Conservation (phyloP, 2,329 filamentous ascomycete species). For the Fusarium veterinarium region DNA sequence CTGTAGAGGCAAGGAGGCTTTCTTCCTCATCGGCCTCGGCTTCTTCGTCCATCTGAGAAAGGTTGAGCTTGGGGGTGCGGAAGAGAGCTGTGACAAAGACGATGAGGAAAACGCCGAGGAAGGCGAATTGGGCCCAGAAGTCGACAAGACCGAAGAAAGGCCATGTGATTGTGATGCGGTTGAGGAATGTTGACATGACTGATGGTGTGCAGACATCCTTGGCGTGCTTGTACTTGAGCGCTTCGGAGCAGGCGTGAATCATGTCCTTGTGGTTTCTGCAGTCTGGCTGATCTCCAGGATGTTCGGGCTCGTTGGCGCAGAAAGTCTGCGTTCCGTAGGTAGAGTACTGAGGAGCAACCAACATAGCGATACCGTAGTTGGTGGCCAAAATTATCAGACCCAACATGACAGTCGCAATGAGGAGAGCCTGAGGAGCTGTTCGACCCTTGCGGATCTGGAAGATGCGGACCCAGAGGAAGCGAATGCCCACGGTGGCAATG, state of each 20-base stretch:
- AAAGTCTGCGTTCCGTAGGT: slow-evolving; percentile 95
- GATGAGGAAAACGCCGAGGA: slow-evolving; percentile 84
- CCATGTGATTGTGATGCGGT: slow-evolving; percentile 92
- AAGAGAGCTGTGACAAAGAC: slow-evolving; percentile 84
- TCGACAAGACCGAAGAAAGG: slow-evolving; percentile 92
- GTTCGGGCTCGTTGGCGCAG: slow-evolving; percentile 77
- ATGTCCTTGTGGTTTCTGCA: slow-evolving; percentile 78
- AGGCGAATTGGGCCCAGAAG: slow-evolving; percentile 97
- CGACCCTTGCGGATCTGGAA: slow-evolving; percentile 91
- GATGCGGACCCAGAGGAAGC: slow-evolving; percentile 94
- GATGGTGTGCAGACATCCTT: slow-evolving; percentile 89
- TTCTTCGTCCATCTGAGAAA: slow-evolving; percentile 85
- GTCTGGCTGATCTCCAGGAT: slow-evolving; percentile 75
- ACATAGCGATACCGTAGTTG: slow-evolving; percentile 92
- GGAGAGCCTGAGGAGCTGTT: slow-evolving; percentile 89
- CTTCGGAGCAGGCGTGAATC: slow-evolving; percentile 85
- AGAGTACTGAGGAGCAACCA: slow-evolving; percentile 95
- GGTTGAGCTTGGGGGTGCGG: slow-evolving; percentile 80
- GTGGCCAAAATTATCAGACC: slow-evolving; percentile 90
- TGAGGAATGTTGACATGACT: slow-evolving; percentile 91
- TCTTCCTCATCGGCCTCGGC: slow-evolving; percentile 94
- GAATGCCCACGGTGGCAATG: slow-evolving; percentile 87
- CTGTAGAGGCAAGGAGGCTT: slow-evolving; percentile 85
- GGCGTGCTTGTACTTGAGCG: slow-evolving; percentile 75
- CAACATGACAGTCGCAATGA: slow-evolving; percentile 90